These are phyloP conservation scores for Trichoderma asperellum DNA, from an alignment of 2,329 filamentous ascomycete genomes.

Conservation along the genomic window DNA sequence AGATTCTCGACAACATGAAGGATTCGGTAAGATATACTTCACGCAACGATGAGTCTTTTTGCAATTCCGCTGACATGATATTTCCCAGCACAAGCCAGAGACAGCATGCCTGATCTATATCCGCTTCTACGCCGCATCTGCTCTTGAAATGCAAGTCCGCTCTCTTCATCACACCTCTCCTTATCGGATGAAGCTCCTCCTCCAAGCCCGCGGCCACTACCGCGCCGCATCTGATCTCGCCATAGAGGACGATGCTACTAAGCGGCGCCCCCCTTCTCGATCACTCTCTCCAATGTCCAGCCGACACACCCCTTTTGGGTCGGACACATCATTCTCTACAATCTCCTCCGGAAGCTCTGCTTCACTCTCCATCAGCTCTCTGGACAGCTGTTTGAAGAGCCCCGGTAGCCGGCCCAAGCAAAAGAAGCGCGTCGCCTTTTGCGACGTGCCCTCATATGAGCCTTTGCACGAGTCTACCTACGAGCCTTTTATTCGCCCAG, in stretches of 20 bases:
- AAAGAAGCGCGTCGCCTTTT: constrained; percentile 49
- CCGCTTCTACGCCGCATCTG: constrained; percentile 65
- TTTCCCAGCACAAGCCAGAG: constrained; percentile 42
- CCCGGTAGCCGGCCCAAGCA: constrained; percentile 33
- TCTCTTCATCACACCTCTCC: constrained; percentile 51
- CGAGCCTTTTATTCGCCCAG: constrained; percentile 59
- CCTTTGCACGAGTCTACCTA: constrained; percentile 41
- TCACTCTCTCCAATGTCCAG: constrained; percentile 46
- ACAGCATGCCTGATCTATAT: constrained; percentile 62
- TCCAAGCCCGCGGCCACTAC: constrained; percentile 58
- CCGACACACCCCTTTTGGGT: constrained; percentile 52
- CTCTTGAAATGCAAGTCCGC: constrained; percentile 60
- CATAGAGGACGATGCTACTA: constrained; percentile 49
- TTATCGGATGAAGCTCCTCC: constrained; percentile 53
- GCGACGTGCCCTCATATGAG: constrained; percentile 44
- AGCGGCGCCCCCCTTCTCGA: constrained; percentile 46
- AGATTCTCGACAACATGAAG: constrained; percentile 55
- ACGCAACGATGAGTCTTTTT: neutral
- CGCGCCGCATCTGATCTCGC: constrained; percentile 53
- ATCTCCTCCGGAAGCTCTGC: constrained; percentile 52
- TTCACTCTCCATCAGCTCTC: constrained; percentile 44
- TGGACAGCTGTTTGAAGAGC: constrained; percentile 29
- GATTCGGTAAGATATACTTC: constrained; percentile 45
- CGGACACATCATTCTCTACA: constrained; percentile 50
- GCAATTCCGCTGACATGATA: neutral